These are phyloP conservation scores for Hanseniaspora nectarophila DNA, from an alignment of 805 yeast species.

Conservation along the genomic window DNA sequence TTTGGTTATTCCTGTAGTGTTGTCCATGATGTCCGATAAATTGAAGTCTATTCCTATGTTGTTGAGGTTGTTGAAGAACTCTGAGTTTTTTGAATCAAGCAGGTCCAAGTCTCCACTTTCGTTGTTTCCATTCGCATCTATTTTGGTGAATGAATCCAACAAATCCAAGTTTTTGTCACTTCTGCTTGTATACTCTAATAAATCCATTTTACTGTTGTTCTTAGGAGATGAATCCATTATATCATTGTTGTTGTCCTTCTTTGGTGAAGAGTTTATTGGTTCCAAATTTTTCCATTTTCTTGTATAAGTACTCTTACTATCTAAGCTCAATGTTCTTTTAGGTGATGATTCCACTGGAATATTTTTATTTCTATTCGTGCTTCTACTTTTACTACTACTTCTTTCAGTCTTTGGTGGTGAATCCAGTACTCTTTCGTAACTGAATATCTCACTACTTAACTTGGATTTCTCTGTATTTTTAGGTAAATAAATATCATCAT, in stretches of 20 bases:
- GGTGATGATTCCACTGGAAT: background rate
- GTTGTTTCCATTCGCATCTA: background rate
- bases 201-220: background rate
- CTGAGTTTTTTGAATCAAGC: constrained; percentile 1
- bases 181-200: background rate
- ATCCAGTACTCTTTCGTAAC: background rate
- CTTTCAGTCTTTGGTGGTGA: background rate
- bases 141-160: background rate
- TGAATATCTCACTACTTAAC: constrained; percentile 11
- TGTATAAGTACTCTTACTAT: background rate
- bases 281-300: background rate
- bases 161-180: background rate
- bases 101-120: background rate
- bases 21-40: constrained; percentile 3
- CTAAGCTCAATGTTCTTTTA: background rate
- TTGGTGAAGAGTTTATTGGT: background rate
- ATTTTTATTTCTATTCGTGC: background rate
- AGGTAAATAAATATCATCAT: background rate
- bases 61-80: constrained; percentile 4
- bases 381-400: background rate
- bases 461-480: background rate
- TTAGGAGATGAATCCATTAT: background rate
- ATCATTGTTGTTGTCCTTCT: background rate
- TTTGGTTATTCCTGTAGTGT: background rate
- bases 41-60: constrained; percentile 5